These are phyloP conservation scores for Scedosporium dehoogii DNA, from an alignment of 2,329 filamentous ascomycete genomes.

Conservation along the genomic window DNA sequence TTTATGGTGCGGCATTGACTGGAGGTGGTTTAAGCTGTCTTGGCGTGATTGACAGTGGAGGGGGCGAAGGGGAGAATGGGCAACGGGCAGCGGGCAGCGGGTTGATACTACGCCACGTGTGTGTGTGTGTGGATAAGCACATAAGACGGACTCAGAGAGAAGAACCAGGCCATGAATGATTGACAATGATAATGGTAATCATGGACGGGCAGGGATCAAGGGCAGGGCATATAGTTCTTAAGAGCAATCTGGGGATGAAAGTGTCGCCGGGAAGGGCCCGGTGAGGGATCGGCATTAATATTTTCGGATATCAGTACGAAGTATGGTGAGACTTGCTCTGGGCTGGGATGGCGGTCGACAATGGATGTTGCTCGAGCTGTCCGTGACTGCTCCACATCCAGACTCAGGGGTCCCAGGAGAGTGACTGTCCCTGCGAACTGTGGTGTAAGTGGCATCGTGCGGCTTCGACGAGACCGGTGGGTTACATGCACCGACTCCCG, in stretches of 20 bases:
- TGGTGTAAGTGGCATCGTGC: background rate
- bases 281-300: background rate
- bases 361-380: background rate
- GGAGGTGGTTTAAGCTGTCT: background rate
- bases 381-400: background rate
- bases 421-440: background rate
- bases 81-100: too few species aligned
- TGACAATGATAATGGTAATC: background rate
- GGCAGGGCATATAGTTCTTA: background rate
- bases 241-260: background rate
- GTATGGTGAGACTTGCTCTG: background rate
- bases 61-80: too few species aligned
- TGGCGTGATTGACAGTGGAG: background rate
- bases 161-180: background rate
- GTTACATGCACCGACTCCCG: background rate
- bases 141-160: background rate
- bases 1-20: background rate
- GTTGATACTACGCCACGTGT: background rate
- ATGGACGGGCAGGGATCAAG: background rate
- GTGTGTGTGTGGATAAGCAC: background rate
- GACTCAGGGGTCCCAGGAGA: background rate
- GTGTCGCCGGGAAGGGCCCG: background rate
- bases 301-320: background rate
- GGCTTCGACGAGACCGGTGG: background rate
- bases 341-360: background rate